These are phyloP conservation scores for Hibiscus syriacus DNA, from an alignment of 345 rosid genomes.

Conservation along the genomic window DNA sequence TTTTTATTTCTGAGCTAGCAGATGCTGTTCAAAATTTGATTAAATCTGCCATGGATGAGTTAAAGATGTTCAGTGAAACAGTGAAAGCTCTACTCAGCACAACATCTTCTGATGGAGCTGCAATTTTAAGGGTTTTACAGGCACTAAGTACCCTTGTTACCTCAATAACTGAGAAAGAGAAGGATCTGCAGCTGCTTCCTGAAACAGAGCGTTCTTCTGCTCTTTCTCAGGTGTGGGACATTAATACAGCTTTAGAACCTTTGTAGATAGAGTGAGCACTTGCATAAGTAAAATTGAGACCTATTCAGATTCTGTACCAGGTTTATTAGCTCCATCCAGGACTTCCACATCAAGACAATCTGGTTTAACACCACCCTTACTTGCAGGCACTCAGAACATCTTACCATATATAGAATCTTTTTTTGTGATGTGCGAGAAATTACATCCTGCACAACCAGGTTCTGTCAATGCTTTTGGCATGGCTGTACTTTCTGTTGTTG, in stretches of 20 bases:
- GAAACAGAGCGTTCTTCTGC: constrained; percentile 54
- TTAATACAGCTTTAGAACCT: constrained; percentile 76
- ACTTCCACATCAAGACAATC: constrained; percentile 44
- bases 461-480: constrained; percentile 48
- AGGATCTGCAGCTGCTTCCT: constrained; percentile 38
- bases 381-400: constrained; percentile 93
- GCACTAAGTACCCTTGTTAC: constrained; percentile 73
- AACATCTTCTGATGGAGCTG: constrained; percentile 87
- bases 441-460: constrained; percentile 72
- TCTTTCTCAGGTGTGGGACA: constrained; percentile 56
- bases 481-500: constrained; percentile 47
- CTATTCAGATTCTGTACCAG: constrained; percentile 60
- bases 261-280: constrained; percentile 75
- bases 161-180: constrained; percentile 49
- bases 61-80: constrained; percentile 71
- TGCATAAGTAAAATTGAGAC: constrained; percentile 93
- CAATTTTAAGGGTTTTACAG: constrained; percentile 85
- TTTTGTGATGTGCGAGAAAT: constrained; percentile 80
- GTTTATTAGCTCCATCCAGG: constrained; percentile 29
- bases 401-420: constrained; percentile 94
- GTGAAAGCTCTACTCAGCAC: constrained; percentile 71
- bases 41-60: constrained; percentile 74
- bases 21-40: constrained; percentile 60
- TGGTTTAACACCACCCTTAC: constrained; percentile 70
- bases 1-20: constrained; percentile 77